Conservation (phyloP, 805 yeast species). For the Ogataea paradorogensis region DNA sequence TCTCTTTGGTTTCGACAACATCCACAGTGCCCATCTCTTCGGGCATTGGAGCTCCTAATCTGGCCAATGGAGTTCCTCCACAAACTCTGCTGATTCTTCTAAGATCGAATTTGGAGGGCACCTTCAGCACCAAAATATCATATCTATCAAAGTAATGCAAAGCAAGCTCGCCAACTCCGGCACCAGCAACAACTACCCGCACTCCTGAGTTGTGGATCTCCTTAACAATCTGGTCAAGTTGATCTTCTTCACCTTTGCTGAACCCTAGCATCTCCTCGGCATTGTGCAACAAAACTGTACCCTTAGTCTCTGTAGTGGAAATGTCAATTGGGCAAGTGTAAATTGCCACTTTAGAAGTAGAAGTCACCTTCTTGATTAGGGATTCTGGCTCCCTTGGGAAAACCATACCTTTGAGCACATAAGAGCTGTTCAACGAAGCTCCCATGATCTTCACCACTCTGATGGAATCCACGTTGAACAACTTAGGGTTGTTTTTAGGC, state of each 20-base stretch:
- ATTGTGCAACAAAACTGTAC: conserved; percentile 91
- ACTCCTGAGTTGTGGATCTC: conserved; percentile 84
- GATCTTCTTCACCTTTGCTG: conserved; percentile 94
- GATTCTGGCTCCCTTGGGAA: conserved; percentile 98
- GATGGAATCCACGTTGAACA: conserved; percentile 87
- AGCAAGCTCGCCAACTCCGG: conserved; percentile 89
- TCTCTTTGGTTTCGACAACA: conserved; percentile 84
- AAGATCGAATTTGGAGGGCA: conserved; percentile 90
- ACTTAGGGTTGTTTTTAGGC: conserved; percentile 61
- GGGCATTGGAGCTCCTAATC: conserved; percentile 92
- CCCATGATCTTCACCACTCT: conserved; percentile 98
- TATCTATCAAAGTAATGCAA: conserved; percentile 88
- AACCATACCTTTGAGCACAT: conserved; percentile 95
- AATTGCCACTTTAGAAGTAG: conserved; percentile 81
- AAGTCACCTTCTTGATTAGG: conserved; percentile 58
- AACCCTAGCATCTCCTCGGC: conserved; percentile 97
- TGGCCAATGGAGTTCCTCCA: conserved; percentile 94
- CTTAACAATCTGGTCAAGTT: conserved; percentile 79
- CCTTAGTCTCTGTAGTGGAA: conserved; percentile 96
- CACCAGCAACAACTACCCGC: conserved; percentile 88
- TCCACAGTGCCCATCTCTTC: conserved; percentile 91
- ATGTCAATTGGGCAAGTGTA: conserved; percentile 93
- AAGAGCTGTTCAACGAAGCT: conserved; percentile 65
- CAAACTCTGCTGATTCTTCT: conserved; percentile 94
- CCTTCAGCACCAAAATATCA: conserved; percentile 79